Evolutionary conservation across 2,329 filamentous ascomycete species (phyloP).

Genomic region (Penicillium concentricum): DNA sequence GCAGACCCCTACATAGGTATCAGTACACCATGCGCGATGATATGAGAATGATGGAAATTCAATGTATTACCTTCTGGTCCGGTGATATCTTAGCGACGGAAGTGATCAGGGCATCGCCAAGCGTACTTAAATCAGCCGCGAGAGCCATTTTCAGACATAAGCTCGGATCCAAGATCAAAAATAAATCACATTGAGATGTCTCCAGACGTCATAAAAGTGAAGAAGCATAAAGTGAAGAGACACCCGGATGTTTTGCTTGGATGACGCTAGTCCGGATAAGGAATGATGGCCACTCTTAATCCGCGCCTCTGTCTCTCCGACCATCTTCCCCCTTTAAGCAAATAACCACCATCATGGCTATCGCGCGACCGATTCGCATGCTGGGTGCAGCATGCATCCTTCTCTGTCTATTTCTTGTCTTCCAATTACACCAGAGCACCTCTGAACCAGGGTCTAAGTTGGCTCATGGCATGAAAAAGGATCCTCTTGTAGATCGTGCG

Average conservation of each 20-base stretch:
- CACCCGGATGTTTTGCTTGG: constrained; percentile 13
- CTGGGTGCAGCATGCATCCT: constrained; percentile 69
- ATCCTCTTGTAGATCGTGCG: constrained; percentile 86
- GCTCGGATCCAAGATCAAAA: not conserved
- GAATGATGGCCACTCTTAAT: constrained; percentile 22
- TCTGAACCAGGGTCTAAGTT: constrained; percentile 42
- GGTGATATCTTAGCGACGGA: constrained; percentile 57
- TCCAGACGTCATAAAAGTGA: not conserved
- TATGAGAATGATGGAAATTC: not conserved
- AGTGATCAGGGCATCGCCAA: constrained; percentile 70
- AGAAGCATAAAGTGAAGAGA: constrained; percentile 1
- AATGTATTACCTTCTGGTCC: constrained; percentile 46
- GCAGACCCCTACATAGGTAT: constrained; percentile 27
- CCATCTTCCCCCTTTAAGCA: constrained; percentile 22
- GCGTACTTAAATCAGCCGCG: constrained; percentile 60
- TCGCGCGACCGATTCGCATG: constrained; percentile 80
- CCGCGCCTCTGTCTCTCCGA: constrained; percentile 10
- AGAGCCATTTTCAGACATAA: constrained; percentile 61
- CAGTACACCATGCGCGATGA: not conserved
- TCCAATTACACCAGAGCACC: constrained; percentile 67
- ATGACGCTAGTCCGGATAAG: constrained; percentile 27
- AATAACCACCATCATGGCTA: constrained; percentile 61
- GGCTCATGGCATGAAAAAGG: constrained; percentile 64
- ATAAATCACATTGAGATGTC: constrained; percentile 1
- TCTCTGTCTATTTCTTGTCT: constrained; percentile 75